Evolutionary conservation across 2,329 filamentous ascomycete species (phyloP), one percentile per base, ranked within the genome.

Genomic region (Alternaria burnsii): DNA sequence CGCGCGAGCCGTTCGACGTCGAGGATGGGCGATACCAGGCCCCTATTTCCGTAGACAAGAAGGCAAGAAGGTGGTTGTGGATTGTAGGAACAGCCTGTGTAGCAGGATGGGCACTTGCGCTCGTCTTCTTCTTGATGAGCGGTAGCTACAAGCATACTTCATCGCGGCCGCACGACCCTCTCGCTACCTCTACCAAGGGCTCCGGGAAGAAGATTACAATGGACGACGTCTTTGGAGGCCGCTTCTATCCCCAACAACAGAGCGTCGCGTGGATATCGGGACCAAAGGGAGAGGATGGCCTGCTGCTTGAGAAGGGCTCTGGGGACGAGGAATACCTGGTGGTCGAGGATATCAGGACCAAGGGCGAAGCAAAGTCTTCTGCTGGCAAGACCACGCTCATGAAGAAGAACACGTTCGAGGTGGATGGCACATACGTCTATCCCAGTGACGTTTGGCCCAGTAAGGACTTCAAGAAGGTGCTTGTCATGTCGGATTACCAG

Each of bases 401-500:
- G 88, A 87, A 92, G 78, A 77, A 86, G 12, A 74, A 82, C 0
- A 79, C 75, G 42, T 93, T 99, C 71, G 76, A 81, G 18, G 89
- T 89, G 57, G 83, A 83, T 9, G 86, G 83, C 11, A 77, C 83
- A 52, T 78, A 78, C 16, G 82, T 92, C 66, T 76, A 72, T n/a
- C 89, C 91, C 0, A 79, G 78, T 14, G 84, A 86, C 68, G 86
- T 88, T 3, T 89, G 87, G 83, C 93, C 95, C 3, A 97, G 93
- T 74, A 87, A 89, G 28, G 88, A 98, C 76, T 84, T 97, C 77
- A 92, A 89, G 71, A 94, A 92, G 76, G 93, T 99, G 3, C 85
- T 99, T 52, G 82, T 97, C n/a, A 85, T 89, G 51, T 92, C 93
- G 9, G 83, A 93, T 53, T 76, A 82, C 22, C 80, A 91, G 77